Evolutionary conservation across 2,329 filamentous ascomycete species (phyloP), one percentile per base, ranked within the genome.

Genomic region (Beauveria brongniartii): DNA sequence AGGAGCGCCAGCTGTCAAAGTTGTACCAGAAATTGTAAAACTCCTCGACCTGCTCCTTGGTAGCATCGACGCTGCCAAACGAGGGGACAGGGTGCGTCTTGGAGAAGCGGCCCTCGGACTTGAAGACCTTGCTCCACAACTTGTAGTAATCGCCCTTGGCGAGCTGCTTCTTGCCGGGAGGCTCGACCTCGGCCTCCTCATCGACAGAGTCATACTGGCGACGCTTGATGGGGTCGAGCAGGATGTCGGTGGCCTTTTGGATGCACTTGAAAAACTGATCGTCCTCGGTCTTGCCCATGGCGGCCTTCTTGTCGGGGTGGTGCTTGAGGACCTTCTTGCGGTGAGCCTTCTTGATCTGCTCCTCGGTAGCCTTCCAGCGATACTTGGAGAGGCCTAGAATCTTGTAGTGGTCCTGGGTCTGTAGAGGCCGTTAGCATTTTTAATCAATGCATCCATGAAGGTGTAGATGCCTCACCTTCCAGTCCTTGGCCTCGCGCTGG

Each of bases 1-100:
- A 99, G 3, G 90, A 87, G 64, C 94, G 84, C 94, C 94, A 99
- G 75, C 89, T 94, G 82, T 99, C 94, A 70, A 99, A 96, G 83
- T 93, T 95, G 83, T 97, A 99, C 88, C 90, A 99, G 82, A 97
- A 99, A 83, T 99, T 96, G 85, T 99, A 99, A 77, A 99, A 99
- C 59, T 82, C 80, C 72, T 97, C 92, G 52, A 99, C 94, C 9
- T 96, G 88, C 72, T 95, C 90, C 77, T 92, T 90, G 69, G 85
- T 85, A 71, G 90, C 88, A 67, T 95, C 89, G 66, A 91, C 90
- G 71, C 91, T 84, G 64, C 94, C 94, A 62, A 99, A 87, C 68
- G 82, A 78, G 6, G 94, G 95, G 3, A 97, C 94, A 7, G 93
- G 93, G 73, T 96, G 90, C 63, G 77, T 82, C 77, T 92, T 94